phyloP scores from a whole-genome alignment of 129 eudicot genomes.

The Calendula officinalis region DNA sequence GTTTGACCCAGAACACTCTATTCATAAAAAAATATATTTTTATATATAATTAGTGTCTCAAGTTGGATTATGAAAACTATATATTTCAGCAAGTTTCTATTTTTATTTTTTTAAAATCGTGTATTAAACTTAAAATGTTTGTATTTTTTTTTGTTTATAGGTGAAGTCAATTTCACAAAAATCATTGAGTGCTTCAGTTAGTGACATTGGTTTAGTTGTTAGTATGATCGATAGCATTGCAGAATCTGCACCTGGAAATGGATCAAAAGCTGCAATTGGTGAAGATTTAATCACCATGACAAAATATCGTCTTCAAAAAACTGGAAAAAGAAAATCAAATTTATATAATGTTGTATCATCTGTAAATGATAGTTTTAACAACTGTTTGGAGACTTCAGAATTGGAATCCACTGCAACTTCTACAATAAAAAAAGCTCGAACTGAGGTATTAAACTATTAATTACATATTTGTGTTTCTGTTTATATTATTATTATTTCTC shows the following conservation, averaged over 20 bases:
- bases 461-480: neutral
- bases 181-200: slow-evolving; percentile 25
- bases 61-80: neutral
- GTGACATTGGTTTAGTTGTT: slow-evolving; percentile 34
- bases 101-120: too few relatives aligned
- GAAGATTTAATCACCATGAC: slow-evolving; percentile 35
- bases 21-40: neutral
- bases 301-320: slow-evolving; percentile 17
- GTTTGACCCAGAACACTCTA: neutral
- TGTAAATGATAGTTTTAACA: slow-evolving; percentile 27
- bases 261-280: slow-evolving; percentile 39
- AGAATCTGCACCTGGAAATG: slow-evolving; percentile 37
- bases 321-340: slow-evolving; percentile 23
- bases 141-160: slow-evolving; percentile 4
- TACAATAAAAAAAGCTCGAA: slow-evolving; percentile 24
- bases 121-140: too few relatives aligned
- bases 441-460: slow-evolving; percentile 28
- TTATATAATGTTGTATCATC: slow-evolving; percentile 30
- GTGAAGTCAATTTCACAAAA: slow-evolving; percentile 23
- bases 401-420: slow-evolving; percentile 39
- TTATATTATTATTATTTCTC: neutral
- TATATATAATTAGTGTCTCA: neutral
- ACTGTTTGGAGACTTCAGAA: slow-evolving; percentile 25
- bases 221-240: slow-evolving; percentile 34
- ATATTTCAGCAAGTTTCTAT: neutral